Conservation (phyloP, 352 stramenopile genomes). For the Phytopythium delawarense region DNA sequence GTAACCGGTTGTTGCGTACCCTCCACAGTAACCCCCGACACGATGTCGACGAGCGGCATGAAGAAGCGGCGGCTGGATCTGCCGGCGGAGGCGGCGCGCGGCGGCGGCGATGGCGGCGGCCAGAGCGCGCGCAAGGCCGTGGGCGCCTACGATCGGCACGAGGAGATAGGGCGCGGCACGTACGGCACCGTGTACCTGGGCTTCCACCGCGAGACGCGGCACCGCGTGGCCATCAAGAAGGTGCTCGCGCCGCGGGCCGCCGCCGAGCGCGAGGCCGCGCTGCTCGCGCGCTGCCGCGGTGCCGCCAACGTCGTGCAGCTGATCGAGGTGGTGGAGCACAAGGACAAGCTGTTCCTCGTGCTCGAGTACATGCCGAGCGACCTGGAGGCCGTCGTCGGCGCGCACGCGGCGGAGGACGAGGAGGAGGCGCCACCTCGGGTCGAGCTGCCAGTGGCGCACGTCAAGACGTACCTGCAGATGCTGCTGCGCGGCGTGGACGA, state of each 20-base stretch:
- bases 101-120: slow-evolving; percentile 14
- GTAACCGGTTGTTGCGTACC: neutral
- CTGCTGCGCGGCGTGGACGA: slow-evolving; percentile 54
- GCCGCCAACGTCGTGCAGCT: slow-evolving; percentile 58
- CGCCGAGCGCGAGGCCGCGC: slow-evolving; percentile 42
- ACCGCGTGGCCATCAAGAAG: slow-evolving; percentile 75
- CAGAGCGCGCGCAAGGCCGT: slow-evolving; percentile 35
- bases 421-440: slow-evolving; percentile 25
- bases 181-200: slow-evolving; percentile 77
- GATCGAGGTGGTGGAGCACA: slow-evolving; percentile 46
- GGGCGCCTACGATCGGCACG: slow-evolving; percentile 62
- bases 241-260: slow-evolving; percentile 34
- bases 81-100: slow-evolving; percentile 1
- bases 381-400: slow-evolving; percentile 50
- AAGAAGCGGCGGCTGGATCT: slow-evolving; percentile 6
- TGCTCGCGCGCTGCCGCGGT: slow-evolving; percentile 45
- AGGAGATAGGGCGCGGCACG: slow-evolving; percentile 76
- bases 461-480: slow-evolving; percentile 73
- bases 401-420: neutral
- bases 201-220: slow-evolving; percentile 26
- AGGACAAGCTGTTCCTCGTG: slow-evolving; percentile 68
- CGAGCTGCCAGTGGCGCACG: slow-evolving; percentile 37
- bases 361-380: slow-evolving; percentile 82
- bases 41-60: neutral
- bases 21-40: neutral